Conservation (phyloP, 306 rosid species). For the Luffa acutangula region DNA sequence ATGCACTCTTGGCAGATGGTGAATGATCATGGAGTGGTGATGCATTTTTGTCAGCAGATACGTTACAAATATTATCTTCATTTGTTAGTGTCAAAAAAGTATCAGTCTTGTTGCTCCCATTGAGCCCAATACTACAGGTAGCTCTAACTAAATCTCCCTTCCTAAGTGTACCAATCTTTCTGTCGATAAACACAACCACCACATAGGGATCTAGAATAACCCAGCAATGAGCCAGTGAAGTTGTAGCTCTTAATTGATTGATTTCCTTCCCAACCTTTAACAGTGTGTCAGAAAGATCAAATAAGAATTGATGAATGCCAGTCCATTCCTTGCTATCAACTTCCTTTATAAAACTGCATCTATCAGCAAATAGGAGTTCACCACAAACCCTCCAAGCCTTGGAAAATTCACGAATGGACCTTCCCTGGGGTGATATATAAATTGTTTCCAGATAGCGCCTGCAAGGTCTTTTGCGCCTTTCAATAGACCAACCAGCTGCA, state of each 20-base stretch:
- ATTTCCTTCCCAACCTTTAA: slow-evolving; percentile 40
- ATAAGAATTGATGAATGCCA: slow-evolving; percentile 51
- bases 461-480: slow-evolving; percentile 62
- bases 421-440: slow-evolving; percentile 77
- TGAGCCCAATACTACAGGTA: slow-evolving; percentile 24
- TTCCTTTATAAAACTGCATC: slow-evolving; percentile 22
- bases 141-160: slow-evolving; percentile 76
- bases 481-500: slow-evolving; percentile 74
- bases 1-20: slow-evolving; percentile 18
- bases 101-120: slow-evolving; percentile 16
- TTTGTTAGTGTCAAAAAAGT: slow-evolving; percentile 19
- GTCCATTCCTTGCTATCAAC: slow-evolving; percentile 51
- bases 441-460: slow-evolving; percentile 56
- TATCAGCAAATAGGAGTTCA: slow-evolving; percentile 46
- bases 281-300: slow-evolving; percentile 60
- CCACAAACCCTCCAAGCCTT: slow-evolving; percentile 90
- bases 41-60: slow-evolving; percentile 18
- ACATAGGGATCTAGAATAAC: slow-evolving; percentile 83
- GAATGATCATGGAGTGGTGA: slow-evolving; percentile 22
- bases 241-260: slow-evolving; percentile 25
- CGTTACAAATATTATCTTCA: slow-evolving; percentile 5
- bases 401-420: slow-evolving; percentile 57
- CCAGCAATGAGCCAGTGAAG: slow-evolving; percentile 60
- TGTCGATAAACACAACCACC: slow-evolving; percentile 40
- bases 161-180: slow-evolving; percentile 76